These are phyloP conservation scores for Pyricularia sp. DNA, from an alignment of 2,329 filamentous ascomycete species.

Conservation along the genomic window DNA sequence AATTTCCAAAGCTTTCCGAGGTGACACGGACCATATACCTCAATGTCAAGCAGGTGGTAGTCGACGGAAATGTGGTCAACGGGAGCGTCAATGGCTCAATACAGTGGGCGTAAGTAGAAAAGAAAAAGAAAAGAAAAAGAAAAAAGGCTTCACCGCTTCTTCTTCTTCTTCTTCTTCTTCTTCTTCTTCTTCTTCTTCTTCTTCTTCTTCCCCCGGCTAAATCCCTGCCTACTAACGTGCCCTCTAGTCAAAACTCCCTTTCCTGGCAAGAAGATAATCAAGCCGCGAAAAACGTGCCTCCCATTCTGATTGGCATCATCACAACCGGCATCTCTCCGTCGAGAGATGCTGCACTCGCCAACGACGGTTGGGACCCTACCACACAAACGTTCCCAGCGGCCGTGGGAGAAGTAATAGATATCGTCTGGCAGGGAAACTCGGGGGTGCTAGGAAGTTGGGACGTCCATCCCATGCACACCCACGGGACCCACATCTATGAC, in stretches of 20 bases:
- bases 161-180: not conserved
- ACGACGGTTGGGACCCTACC: slow-evolving; percentile 39
- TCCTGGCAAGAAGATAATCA: not conserved
- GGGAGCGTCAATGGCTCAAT: not conserved
- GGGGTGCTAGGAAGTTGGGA: slow-evolving; percentile 21
- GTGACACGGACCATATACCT: slow-evolving; percentile 34
- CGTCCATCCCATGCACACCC: slow-evolving; percentile 35
- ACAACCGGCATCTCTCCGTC: slow-evolving; percentile 29
- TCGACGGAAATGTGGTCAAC: slow-evolving; percentile 17
- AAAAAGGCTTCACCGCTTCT: not conserved
- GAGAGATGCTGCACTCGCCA: slow-evolving; percentile 33
- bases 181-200: no score
- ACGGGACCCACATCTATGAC: slow-evolving; percentile 41
- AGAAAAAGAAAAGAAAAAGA: no score
- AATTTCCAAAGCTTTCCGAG: slow-evolving; percentile 14
- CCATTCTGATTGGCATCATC: slow-evolving; percentile 41
- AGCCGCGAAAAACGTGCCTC: slow-evolving; percentile 10
- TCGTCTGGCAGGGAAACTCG: slow-evolving; percentile 33
- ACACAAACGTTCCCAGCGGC: slow-evolving; percentile 37
- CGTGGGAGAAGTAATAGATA: slow-evolving; percentile 42
- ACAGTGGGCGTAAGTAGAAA: not conserved
- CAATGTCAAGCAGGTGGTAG: slow-evolving; percentile 29
- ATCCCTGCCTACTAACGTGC: not conserved
- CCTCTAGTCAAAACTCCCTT: not conserved
- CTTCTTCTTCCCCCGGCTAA: no score